Conservation (phyloP, 306 rosid species). For the Senna tora region DNA sequence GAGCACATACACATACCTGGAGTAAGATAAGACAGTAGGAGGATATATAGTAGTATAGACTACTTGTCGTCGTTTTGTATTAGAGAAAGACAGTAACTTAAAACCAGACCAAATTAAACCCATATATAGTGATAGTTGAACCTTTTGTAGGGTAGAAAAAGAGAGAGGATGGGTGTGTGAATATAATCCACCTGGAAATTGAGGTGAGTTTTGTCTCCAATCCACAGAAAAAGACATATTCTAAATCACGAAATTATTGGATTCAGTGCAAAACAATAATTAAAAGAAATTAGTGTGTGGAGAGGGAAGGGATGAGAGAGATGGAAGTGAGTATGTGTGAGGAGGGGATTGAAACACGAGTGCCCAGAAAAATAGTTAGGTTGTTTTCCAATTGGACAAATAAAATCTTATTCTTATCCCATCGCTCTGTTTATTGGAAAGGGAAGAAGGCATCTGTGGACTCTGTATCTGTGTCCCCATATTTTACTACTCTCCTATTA, state of each 20-base stretch:
- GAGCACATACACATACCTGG: conserved; percentile 30
- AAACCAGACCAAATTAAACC: conserved; percentile 42
- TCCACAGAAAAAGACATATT: conserved; percentile 59
- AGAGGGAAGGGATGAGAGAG: conserved; percentile 22
- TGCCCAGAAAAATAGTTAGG: conserved; percentile 27
- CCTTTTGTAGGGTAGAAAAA: conserved; percentile 57
- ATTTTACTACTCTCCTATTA: conserved; percentile 30
- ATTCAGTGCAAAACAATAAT: neutral
- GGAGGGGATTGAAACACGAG: conserved; percentile 82
- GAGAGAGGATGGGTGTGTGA: conserved; percentile 63
- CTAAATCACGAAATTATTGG: conserved; percentile 37
- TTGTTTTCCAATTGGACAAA: conserved; percentile 61
- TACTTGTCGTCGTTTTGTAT: conserved; percentile 41
- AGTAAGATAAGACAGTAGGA: conserved; percentile 38
- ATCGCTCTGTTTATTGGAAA: conserved; percentile 62
- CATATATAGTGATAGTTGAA: conserved; percentile 27
- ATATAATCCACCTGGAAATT: conserved; percentile 96
- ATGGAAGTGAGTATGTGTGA: conserved; percentile 48
- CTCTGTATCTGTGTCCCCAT: neutral
- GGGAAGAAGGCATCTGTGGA: conserved; percentile 49
- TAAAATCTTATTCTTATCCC: conserved; percentile 84
- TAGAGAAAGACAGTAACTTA: conserved; percentile 38
- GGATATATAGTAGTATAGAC: neutral
- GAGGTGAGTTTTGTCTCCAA: conserved; percentile 82
- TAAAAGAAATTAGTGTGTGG: conserved; percentile 4